Evolutionary conservation across 1,284 basidiomycete genomes (phyloP).

Genomic region (Malassezia restricta): DNA sequence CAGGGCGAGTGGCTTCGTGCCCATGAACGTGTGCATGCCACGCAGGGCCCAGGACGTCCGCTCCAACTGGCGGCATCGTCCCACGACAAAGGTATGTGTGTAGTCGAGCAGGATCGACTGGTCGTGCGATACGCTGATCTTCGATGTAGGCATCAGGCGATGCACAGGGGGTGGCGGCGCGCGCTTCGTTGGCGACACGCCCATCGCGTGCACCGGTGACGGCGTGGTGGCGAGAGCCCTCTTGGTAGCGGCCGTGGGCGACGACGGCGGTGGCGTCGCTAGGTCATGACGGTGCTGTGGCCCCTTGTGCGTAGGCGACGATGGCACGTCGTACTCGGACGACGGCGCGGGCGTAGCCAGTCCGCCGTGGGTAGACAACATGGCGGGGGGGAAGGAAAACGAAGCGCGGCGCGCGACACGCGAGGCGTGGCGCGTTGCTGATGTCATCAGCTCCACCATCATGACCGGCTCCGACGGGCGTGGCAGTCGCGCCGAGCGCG

Average conservation of each 20-base stretch:
- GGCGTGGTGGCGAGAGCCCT: background rate
- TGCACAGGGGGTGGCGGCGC: background rate
- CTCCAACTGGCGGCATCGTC: conserved; percentile 4
- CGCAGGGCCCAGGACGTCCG: background rate
- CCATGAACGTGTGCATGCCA: conserved; percentile 11
- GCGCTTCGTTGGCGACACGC: background rate
- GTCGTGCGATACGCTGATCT: background rate
- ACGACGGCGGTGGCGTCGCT: conserved; percentile 11
- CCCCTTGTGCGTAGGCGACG: background rate
- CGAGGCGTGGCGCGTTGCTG: conserved; percentile 1
- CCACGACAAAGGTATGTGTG: conserved; percentile 9
- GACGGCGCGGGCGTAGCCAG: conserved; percentile 14
- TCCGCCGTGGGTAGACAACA: background rate
- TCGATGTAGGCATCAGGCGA: background rate
- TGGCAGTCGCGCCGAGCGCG: background rate
- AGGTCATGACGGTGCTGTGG: background rate
- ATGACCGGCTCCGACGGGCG: background rate
- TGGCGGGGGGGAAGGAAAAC: background rate
- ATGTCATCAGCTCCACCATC: conserved; percentile 2
- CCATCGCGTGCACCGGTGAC: background rate
- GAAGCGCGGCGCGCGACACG: background rate
- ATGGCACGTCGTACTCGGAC: conserved; percentile 10
- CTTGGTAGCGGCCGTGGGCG: background rate
- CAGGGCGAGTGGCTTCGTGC: conserved; percentile 21
- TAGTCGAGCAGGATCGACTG: background rate